Percentiles rank a stretch among this genome's conserved stretches.
Evolutionary conservation across 2,329 filamentous ascomycete genomes (phyloP).

Genomic region (Exophiala mesophila): DNA sequence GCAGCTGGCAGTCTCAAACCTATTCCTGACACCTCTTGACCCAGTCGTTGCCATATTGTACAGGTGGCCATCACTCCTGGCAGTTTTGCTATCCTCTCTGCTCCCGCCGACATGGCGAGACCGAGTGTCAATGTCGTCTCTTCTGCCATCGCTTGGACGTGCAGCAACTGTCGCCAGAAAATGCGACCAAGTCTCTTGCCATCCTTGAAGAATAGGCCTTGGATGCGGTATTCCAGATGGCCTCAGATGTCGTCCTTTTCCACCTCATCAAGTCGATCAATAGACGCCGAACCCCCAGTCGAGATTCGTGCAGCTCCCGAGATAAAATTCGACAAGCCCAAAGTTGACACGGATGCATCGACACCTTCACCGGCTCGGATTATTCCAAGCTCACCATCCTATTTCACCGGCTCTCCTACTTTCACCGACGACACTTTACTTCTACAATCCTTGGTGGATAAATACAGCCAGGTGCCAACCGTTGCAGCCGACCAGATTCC

Average conservation of each 20-base stretch:
- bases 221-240: not conserved
- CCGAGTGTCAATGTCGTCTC: slow-evolving; percentile 11
- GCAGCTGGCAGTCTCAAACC: no score
- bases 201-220: not conserved
- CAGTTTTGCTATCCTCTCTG: not conserved
- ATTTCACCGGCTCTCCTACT: slow-evolving; percentile 79
- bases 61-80: no score
- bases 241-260: slow-evolving; percentile 5
- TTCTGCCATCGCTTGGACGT: slow-evolving; percentile 14
- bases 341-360: slow-evolving; percentile 16
- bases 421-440: slow-evolving; percentile 81
- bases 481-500: slow-evolving; percentile 62
- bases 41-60: no score
- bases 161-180: slow-evolving; percentile 14
- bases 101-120: slow-evolving; percentile 9
- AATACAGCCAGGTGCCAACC: slow-evolving; percentile 68
- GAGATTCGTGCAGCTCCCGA: slow-evolving; percentile 38
- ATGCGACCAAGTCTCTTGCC: slow-evolving; percentile 2
- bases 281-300: slow-evolving; percentile 11
- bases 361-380: slow-evolving; percentile 58
- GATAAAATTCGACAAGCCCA: slow-evolving; percentile 37
- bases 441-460: slow-evolving; percentile 66
- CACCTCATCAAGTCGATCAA: slow-evolving; percentile 18
- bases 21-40: no score
- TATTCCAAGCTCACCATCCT: slow-evolving; percentile 81